These are phyloP conservation scores for Chondrus crispus DNA, from an alignment of 23 red algal genomes.

Conservation along the genomic window DNA sequence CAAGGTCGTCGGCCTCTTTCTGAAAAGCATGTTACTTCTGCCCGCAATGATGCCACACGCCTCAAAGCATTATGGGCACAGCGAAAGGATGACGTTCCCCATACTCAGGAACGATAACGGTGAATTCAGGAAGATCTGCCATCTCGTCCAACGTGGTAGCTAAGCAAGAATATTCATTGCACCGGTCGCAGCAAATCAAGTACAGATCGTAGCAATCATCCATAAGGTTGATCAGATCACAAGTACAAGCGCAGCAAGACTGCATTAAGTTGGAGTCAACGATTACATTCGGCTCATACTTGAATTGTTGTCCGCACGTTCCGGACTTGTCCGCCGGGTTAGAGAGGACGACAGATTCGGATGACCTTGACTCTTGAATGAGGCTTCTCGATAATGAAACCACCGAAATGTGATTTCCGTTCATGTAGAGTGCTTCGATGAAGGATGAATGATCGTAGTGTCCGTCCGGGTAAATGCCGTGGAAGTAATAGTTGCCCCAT, in stretches of 20 bases:
- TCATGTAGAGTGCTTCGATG: background rate
- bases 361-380: background rate
- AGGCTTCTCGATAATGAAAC: background rate
- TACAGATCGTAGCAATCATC: no score
- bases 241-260: background rate
- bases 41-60: no score
- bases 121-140: background rate
- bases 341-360: background rate
- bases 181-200: background rate
- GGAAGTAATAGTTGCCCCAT: no score
- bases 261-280: background rate
- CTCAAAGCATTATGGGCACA: no score
- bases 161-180: background rate
- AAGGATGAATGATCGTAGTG: background rate
- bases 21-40: no score
- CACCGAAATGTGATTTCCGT: background rate
- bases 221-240: no score
- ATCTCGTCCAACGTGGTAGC: background rate
- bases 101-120: background rate
- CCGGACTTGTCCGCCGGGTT: no score
- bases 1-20: no score
- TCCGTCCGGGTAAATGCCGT: no score
- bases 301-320: background rate
- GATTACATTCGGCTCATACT: no score
- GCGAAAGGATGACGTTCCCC: no score